A percentile compares a stretch with the other conserved stretches of the same genome.
phyloP scores from a whole-genome alignment of 495 filamentous ascomycete species.

The Penicillium cinerascens region DNA sequence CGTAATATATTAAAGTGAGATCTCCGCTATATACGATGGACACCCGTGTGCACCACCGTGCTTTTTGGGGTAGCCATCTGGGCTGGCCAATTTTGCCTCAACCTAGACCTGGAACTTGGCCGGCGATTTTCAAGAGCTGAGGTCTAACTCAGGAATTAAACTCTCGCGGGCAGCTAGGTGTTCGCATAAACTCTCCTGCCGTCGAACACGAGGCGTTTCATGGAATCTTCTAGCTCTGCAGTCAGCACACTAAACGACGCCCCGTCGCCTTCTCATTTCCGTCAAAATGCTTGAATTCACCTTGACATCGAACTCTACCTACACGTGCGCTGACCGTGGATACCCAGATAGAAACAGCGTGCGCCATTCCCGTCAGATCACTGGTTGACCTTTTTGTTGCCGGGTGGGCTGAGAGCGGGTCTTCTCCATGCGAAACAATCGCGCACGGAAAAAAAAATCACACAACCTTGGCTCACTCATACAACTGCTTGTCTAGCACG shows the following conservation, averaged over 20 bases:
- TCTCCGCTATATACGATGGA: not conserved
- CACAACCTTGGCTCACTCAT: not conserved
- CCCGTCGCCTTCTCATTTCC: not conserved
- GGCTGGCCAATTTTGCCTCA: not conserved
- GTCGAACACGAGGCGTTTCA: not conserved
- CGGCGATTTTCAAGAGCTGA: not conserved
- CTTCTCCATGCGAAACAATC: not conserved
- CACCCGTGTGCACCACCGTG: not conserved
- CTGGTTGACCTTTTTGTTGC: not conserved
- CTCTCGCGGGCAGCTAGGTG: not conserved
- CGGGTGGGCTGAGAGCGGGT: conserved; percentile 9
- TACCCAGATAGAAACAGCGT: not conserved
- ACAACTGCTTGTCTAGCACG: not conserved
- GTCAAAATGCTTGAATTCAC: not conserved
- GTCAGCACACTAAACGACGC: not conserved
- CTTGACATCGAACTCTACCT: not conserved
- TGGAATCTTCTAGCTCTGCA: not conserved
- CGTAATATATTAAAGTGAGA: conserved; percentile 9
- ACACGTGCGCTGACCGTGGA: conserved; percentile 7
- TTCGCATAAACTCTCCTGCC: not conserved
- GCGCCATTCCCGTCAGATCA: not conserved
- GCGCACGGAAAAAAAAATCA: not conserved
- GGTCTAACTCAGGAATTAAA: not conserved
- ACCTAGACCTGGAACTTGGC: not conserved
- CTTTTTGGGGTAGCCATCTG: not conserved